These are phyloP conservation scores for Fusarium protoensiforme DNA, from an alignment of 2,329 filamentous ascomycete species.

Conservation along the genomic window DNA sequence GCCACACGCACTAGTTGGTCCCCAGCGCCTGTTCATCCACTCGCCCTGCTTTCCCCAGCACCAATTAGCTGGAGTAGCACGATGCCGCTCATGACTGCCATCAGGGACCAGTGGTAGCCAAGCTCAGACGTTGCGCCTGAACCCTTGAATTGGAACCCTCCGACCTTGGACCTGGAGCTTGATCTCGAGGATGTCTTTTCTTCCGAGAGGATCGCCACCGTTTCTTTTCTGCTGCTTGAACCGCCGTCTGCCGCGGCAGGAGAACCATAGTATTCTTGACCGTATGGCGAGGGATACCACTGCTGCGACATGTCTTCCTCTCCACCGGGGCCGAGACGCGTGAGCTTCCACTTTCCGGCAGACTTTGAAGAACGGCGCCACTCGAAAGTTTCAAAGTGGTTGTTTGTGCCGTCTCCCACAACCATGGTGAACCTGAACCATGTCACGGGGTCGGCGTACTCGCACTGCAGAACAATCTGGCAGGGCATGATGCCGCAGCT, in stretches of 20 bases:
- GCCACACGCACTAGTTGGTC: neutral
- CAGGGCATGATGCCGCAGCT: conserved; percentile 5
- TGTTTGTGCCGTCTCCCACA: conserved; percentile 2
- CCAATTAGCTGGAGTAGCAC: conserved; percentile 3
- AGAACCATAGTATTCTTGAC: neutral
- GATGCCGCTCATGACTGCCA: conserved; percentile 23
- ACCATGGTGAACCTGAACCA: conserved; percentile 25
- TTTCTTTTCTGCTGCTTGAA: conserved; percentile 6
- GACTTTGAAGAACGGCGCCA: conserved; percentile 17
- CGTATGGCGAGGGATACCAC: neutral
- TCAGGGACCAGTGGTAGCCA: conserved; percentile 27
- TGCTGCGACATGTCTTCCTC: neutral
- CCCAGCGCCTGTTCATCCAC: neutral
- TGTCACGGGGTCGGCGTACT: neutral
- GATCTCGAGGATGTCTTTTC: neutral
- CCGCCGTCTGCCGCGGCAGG: neutral
- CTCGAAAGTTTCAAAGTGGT: conserved; percentile 20
- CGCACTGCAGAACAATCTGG: conserved; percentile 10
- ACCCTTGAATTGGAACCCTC: conserved; percentile 12
- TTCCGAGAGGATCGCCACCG: conserved; percentile 25
- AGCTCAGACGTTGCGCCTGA: conserved; percentile 14
- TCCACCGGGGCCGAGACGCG: conserved; percentile 5
- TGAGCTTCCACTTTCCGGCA: conserved; percentile 25
- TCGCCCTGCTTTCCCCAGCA: neutral
- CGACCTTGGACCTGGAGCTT: neutral